Evolutionary conservation across 2,329 filamentous ascomycete genomes (phyloP), one percentile per base, ranked within the genome.

Genomic region (Diaporthe humulicola): DNA sequence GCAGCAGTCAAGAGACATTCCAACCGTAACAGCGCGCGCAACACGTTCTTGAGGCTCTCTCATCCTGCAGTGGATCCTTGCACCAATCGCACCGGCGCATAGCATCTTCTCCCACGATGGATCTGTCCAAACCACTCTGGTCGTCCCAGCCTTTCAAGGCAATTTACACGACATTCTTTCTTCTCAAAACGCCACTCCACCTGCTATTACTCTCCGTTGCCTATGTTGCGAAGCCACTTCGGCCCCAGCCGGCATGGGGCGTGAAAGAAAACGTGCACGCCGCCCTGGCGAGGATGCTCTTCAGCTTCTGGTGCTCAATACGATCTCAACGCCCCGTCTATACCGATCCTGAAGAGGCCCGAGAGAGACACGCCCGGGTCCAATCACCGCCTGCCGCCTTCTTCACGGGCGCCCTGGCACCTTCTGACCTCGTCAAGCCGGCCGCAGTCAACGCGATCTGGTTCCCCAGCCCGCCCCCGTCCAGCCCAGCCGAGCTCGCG

Each of bases 171-270:
- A 19, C 25, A 69, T 54, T 19, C 15, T 73, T 73, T 10, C 45
- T 73, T 1, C n/a, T 73, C 71, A 69, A 73, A 56, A 56, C 58
- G 10, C 71, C 71, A 36, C 10, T 54, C 36, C 70, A 75, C 25
- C 60, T 78, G 5, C 45, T 73, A 3, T 14, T 74, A 12, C 74
- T 76, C 33, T 74, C 76, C n/a, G 54, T 79, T 38, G 60, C 40
- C 42, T 78, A 77, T 45, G 25, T 30, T 14, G 61, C 74, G 6
- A 71, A 57, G 28, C 66, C 76, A 7, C 30, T 77, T 8, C 79
- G 78, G 33, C 72, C 79, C 12, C 38, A 77, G 40, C 77, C 67
- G 14, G 71, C 69, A 73, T 79, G 78, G 78, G 74, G 57, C 50
- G 73, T 71, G 60, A 74, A 69, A 9, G 38, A 66, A 12, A 76